Evolutionary conservation across 306 rosid genomes (phyloP).

Genomic region (Lathyrus tuberosus): DNA sequence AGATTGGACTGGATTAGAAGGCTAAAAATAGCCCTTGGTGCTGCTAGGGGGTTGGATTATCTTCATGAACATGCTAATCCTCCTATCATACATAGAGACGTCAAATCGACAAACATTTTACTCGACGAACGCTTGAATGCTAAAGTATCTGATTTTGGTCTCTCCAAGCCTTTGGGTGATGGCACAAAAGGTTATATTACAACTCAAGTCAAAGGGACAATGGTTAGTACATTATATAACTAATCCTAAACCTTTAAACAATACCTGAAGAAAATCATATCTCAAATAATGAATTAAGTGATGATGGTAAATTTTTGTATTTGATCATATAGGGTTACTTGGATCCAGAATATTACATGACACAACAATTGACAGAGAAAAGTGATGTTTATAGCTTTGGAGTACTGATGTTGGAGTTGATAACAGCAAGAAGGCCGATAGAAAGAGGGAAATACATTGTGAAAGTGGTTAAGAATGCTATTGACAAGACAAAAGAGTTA

Average conservation of each 20-base stretch:
- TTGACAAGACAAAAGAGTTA: slow-evolving; percentile 52
- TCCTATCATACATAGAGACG: slow-evolving; percentile 80
- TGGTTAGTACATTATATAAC: slow-evolving; percentile 52
- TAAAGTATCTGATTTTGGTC: slow-evolving; percentile 87
- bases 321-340: slow-evolving; percentile 64
- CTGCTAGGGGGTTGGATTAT: slow-evolving; percentile 80
- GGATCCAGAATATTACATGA: slow-evolving; percentile 61
- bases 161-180: slow-evolving; percentile 68
- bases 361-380: slow-evolving; percentile 63
- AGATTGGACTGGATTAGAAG: slow-evolving; percentile 72
- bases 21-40: slow-evolving; percentile 60
- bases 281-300: background rate
- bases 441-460: slow-evolving; percentile 68
- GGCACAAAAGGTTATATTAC: slow-evolving; percentile 56
- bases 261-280: background rate
- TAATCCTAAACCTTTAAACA: slow-evolving; percentile 2
- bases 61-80: slow-evolving; percentile 82
- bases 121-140: slow-evolving; percentile 67
- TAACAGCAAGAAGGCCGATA: slow-evolving; percentile 70
- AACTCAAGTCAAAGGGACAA: slow-evolving; percentile 84
- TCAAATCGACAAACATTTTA: slow-evolving; percentile 79
- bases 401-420: slow-evolving; percentile 68
- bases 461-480: slow-evolving; percentile 50
- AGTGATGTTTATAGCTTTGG: slow-evolving; percentile 85
- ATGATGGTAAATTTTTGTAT: slow-evolving; percentile 11